Evolutionary conservation across 23 red algal species (phyloP).

Genomic region (Gracilaria domingensis): DNA sequence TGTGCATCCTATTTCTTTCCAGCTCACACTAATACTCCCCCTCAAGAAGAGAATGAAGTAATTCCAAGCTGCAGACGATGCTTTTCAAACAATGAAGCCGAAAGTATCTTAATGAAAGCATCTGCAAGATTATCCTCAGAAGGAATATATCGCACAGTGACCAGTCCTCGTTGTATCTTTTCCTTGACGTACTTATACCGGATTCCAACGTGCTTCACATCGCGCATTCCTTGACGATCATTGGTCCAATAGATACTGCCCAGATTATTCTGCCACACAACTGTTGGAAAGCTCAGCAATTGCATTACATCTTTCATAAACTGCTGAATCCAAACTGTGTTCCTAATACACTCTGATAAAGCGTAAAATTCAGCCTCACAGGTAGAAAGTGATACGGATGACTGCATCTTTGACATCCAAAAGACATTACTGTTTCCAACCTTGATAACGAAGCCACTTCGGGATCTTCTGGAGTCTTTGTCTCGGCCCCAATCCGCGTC

Average conservation of each 20-base stretch:
- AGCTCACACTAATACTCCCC: constrained; percentile 39
- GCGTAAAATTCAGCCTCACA: too few species aligned
- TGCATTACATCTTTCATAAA: constrained; percentile 3
- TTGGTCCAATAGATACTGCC: constrained; percentile 15
- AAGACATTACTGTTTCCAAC: neutral
- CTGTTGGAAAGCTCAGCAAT: neutral
- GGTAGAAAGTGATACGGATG: constrained; percentile 21
- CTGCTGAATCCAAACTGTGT: constrained; percentile 14
- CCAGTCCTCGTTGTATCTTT: neutral
- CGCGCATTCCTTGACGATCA: constrained; percentile 17
- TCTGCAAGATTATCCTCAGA: constrained; percentile 32
- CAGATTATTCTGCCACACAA: constrained; percentile 2
- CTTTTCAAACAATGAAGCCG: neutral
- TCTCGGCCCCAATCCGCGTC: constrained; percentile 56
- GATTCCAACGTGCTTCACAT: constrained; percentile 35
- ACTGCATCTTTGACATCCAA: constrained; percentile 22
- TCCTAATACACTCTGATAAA: constrained; percentile 9
- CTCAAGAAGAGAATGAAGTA: constrained; percentile 10
- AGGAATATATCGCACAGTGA: constrained; percentile 5
- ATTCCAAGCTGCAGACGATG: neutral
- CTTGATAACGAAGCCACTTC: constrained; percentile 6
- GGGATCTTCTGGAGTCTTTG: constrained; percentile 10
- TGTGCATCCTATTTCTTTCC: too few species aligned
- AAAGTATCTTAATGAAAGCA: constrained; percentile 24
- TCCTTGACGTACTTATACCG: neutral